phyloP scores from a whole-genome alignment of 2,329 filamentous ascomycete genomes.

The Onygenales sp. region DNA sequence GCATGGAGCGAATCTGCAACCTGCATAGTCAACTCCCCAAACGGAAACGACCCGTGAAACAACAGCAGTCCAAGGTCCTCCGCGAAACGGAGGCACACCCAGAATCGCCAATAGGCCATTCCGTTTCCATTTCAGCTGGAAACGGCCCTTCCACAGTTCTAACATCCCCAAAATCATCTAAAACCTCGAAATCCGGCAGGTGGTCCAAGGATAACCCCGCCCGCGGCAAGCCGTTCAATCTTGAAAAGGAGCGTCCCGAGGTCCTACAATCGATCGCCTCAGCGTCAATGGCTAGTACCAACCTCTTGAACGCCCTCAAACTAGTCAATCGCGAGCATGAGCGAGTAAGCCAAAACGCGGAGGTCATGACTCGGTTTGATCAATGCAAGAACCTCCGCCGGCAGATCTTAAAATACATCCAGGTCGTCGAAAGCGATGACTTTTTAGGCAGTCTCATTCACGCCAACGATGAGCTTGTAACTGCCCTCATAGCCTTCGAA shows the following conservation, averaged over 20 bases:
- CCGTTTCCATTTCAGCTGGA: constrained; percentile 29
- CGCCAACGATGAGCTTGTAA: constrained; percentile 92
- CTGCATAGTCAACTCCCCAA: constrained; percentile 64
- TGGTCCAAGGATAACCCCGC: constrained; percentile 48
- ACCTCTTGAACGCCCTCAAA: constrained; percentile 77
- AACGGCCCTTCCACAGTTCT: constrained; percentile 28
- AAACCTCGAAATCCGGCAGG: constrained; percentile 19
- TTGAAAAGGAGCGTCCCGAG: constrained; percentile 77
- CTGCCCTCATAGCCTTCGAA: constrained; percentile 86
- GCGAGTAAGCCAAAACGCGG: constrained; percentile 74
- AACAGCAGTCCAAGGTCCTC: constrained; percentile 73
- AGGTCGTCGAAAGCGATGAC: constrained; percentile 81
- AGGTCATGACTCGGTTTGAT: constrained; percentile 70
- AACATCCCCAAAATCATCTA: constrained; percentile 20
- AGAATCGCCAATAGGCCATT: constrained; percentile 27
- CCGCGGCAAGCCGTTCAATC: constrained; percentile 57
- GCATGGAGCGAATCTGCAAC: constrained; percentile 67
- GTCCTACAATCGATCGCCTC: constrained; percentile 87
- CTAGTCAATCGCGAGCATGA: constrained; percentile 83
- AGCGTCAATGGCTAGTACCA: constrained; percentile 81
- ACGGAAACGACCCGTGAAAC: constrained; percentile 60
- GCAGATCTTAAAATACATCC: constrained; percentile 83
- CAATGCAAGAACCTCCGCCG: constrained; percentile 75
- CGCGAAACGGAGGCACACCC: constrained; percentile 58
- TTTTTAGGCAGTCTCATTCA: constrained; percentile 85